These are phyloP conservation scores for Boletus subparvulus DNA, from an alignment of 768 basidiomycete genomes.

Conservation along the genomic window DNA sequence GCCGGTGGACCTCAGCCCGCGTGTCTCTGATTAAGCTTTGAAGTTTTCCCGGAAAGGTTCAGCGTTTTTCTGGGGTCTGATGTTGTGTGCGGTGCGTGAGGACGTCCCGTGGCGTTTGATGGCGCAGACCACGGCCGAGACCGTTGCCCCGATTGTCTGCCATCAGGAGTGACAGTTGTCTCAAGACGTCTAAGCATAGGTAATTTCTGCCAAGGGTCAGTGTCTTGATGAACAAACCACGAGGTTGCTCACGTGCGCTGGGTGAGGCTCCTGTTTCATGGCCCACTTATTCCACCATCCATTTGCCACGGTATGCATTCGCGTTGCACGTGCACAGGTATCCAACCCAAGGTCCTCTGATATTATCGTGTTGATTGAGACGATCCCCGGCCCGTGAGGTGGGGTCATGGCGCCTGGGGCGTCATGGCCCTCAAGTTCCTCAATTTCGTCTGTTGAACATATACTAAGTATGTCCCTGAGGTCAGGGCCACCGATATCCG, in stretches of 20 bases:
- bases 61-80: slow-evolving; percentile 21
- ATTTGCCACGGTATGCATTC: slow-evolving; percentile 39
- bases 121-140: slow-evolving; percentile 28
- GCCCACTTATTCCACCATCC: slow-evolving; percentile 58
- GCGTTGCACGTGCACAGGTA: slow-evolving; percentile 27
- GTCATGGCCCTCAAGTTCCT: slow-evolving; percentile 29
- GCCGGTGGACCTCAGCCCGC: slow-evolving; percentile 8
- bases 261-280: slow-evolving; percentile 24
- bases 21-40: slow-evolving; percentile 10
- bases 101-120: slow-evolving; percentile 19
- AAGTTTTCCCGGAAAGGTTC: slow-evolving; percentile 7
- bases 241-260: slow-evolving; percentile 19
- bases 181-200: slow-evolving; percentile 42
- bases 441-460: slow-evolving; percentile 46
- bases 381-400: slow-evolving; percentile 37
- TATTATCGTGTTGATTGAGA: slow-evolving; percentile 18
- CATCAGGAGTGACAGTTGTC: slow-evolving; percentile 47
- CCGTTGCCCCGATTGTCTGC: slow-evolving; percentile 36
- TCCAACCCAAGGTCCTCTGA: slow-evolving; percentile 30
- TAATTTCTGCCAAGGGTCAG: slow-evolving; percentile 28
- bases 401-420: slow-evolving; percentile 33
- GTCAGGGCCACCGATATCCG: slow-evolving; percentile 39
- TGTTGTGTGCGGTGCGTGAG: slow-evolving; percentile 17
- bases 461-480: slow-evolving; percentile 45
- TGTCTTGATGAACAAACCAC: slow-evolving; percentile 7